A percentile compares a stretch with the other conserved stretches of the same genome.
Conservation (phyloP, 2,329 filamentous ascomycete species). For the Cercospora zeina region DNA sequence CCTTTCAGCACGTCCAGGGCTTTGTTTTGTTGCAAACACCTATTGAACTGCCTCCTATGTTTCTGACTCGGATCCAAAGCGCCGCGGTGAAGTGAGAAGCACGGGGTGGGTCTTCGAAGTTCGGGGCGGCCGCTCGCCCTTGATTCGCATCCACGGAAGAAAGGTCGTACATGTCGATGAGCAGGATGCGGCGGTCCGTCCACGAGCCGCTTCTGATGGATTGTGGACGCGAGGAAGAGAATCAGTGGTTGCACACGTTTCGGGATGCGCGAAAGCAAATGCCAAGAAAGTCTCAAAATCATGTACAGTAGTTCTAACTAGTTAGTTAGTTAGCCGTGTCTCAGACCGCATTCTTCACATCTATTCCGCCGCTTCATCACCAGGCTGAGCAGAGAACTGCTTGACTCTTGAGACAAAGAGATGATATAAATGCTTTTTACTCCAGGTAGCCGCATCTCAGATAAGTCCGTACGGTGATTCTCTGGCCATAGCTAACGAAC, state of each 20-base stretch:
- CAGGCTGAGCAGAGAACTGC: too few species aligned
- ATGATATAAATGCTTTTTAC: too few species aligned
- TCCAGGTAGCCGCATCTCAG: too few species aligned
- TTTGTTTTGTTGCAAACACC: background rate
- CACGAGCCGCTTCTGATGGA: background rate
- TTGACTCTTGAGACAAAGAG: too few species aligned
- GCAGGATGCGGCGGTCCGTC: background rate
- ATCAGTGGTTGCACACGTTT: conserved; percentile 1
- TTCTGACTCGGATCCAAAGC: background rate
- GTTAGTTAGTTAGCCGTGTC: too few species aligned
- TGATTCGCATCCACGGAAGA: background rate
- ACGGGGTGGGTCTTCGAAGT: background rate
- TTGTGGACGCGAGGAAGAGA: background rate
- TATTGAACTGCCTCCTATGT: too few species aligned
- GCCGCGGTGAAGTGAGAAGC: too few species aligned
- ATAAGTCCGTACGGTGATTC: too few species aligned
- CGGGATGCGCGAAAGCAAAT: background rate
- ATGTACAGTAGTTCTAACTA: too few species aligned
- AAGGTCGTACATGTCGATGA: background rate
- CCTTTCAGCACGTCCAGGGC: background rate
- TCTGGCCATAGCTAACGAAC: too few species aligned
- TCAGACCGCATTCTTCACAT: too few species aligned
- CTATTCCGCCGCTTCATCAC: too few species aligned
- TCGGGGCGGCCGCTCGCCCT: background rate
- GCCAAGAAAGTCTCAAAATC: background rate